Evolutionary conservation across 2,329 filamentous ascomycete species (phyloP).

Genomic region (Arthrobotrys sphaeroides): DNA sequence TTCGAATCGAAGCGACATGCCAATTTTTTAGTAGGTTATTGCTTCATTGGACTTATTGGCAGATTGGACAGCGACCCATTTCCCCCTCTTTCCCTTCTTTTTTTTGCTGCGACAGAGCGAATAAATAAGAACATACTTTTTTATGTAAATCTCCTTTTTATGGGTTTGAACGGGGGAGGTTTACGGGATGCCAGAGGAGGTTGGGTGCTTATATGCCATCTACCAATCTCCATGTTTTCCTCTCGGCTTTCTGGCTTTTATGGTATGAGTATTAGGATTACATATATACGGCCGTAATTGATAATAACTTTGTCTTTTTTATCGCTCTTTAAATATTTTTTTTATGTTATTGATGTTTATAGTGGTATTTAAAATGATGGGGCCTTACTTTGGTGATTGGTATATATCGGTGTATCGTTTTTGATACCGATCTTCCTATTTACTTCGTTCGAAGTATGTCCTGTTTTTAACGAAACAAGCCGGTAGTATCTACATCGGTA

Average conservation of each 20-base stretch:
- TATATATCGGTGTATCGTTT: too few species aligned
- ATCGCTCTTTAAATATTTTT: not conserved
- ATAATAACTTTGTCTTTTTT: not conserved
- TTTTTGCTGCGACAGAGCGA: conserved; percentile 11
- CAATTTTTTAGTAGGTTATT: not conserved
- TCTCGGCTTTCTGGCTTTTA: not conserved
- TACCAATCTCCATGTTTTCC: too few species aligned
- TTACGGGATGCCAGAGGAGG: too few species aligned
- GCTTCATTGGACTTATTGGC: conserved; percentile 30
- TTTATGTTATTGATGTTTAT: too few species aligned
- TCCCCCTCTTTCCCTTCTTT: not conserved
- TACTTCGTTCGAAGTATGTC: not conserved
- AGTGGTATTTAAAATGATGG: not conserved
- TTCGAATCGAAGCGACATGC: conserved; percentile 14
- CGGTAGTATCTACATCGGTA: too few species aligned
- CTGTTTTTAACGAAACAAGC: too few species aligned
- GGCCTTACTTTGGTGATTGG: not conserved
- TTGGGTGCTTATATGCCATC: too few species aligned
- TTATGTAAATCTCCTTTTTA: conserved; percentile 24
- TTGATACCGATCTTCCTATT: too few species aligned
- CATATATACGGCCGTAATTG: conserved; percentile 8
- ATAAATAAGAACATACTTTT: conserved; percentile 36
- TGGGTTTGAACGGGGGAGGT: not conserved
- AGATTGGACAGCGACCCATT: conserved; percentile 32
- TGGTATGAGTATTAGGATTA: not conserved